Percentiles rank a stretch among this genome's conserved stretches.
These are phyloP conservation scores for Juncus effusus DNA, from an alignment of 176 grass and related monocot genomes.

Conservation along the genomic window DNA sequence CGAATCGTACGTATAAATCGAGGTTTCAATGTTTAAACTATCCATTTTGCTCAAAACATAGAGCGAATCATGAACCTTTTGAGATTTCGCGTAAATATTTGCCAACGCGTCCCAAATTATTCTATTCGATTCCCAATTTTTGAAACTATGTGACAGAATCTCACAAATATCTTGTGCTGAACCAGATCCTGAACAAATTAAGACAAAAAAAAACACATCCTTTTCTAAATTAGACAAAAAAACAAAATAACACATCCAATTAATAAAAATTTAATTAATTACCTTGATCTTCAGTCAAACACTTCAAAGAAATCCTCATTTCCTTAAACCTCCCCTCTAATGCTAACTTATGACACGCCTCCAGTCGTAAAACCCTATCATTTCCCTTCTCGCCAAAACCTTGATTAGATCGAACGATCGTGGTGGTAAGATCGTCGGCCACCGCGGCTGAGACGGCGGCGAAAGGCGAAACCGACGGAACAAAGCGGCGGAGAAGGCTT, in stretches of 20 bases:
- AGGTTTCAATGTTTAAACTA: slow-evolving; percentile 62
- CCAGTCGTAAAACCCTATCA: slow-evolving; percentile 32
- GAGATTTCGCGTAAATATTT: slow-evolving; percentile 51
- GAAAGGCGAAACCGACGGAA: background rate
- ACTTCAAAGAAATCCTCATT: slow-evolving; percentile 39
- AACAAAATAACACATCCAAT: background rate
- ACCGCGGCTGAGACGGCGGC: background rate
- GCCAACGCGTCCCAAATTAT: slow-evolving; percentile 77
- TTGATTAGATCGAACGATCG: background rate
- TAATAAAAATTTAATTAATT: slow-evolving; percentile 29
- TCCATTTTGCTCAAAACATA: slow-evolving; percentile 76
- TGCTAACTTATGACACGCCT: slow-evolving; percentile 43
- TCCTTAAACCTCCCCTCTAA: slow-evolving; percentile 50
- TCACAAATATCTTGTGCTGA: slow-evolving; percentile 54
- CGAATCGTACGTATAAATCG: slow-evolving; percentile 60
- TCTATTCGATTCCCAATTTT: slow-evolving; percentile 31
- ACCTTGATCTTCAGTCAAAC: slow-evolving; percentile 61
- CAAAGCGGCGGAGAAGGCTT: background rate
- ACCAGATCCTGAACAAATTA: slow-evolving; percentile 41
- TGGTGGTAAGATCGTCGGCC: background rate
- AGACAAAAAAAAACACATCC: slow-evolving; percentile 10
- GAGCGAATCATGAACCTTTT: slow-evolving; percentile 67
- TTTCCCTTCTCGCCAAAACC: slow-evolving; percentile 20
- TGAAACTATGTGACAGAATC: slow-evolving; percentile 48
- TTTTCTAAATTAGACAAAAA: background rate